phyloP scores from a whole-genome alignment of 306 rosid genomes.

The Pterocarpus santalinus region DNA sequence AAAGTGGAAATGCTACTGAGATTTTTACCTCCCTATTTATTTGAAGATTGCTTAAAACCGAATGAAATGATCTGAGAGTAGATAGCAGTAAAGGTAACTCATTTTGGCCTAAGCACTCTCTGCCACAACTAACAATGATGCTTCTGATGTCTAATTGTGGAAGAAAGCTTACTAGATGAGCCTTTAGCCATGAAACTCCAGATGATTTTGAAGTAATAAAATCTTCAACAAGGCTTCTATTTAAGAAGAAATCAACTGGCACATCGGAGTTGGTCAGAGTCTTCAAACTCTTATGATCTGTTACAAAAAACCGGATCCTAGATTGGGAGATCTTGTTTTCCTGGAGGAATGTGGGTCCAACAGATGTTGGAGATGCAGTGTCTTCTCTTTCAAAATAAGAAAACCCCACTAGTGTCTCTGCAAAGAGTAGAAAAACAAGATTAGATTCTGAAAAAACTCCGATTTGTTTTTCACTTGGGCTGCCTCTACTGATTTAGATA shows the following conservation, averaged over 20 bases:
- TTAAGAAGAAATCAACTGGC: conserved; percentile 67
- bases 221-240: conserved; percentile 45
- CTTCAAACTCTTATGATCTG: conserved; percentile 52
- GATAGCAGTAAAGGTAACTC: conserved; percentile 49
- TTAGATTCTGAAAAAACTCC: conserved; percentile 5
- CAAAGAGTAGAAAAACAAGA: conserved; percentile 2
- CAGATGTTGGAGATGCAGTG: conserved; percentile 48
- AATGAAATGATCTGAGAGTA: conserved; percentile 51
- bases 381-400: conserved; percentile 48
- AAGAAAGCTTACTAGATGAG: conserved; percentile 52
- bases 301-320: conserved; percentile 53
- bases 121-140: conserved; percentile 54
- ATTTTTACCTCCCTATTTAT: conserved; percentile 51
- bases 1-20: conserved; percentile 61
- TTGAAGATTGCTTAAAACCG: conserved; percentile 48
- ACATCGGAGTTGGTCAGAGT: conserved; percentile 48
- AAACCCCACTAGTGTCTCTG: conserved; percentile 62
- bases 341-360: conserved; percentile 50
- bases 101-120: conserved; percentile 44
- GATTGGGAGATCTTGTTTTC: conserved; percentile 55
- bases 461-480: background rate
- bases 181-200: conserved; percentile 53
- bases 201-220: conserved; percentile 43
- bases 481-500: background rate
- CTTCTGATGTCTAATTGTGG: conserved; percentile 52